Evolutionary conservation across 805 yeast genomes (phyloP), one percentile per base, ranked within the genome.

Genomic region (Torulaspora gathmanii): DNA sequence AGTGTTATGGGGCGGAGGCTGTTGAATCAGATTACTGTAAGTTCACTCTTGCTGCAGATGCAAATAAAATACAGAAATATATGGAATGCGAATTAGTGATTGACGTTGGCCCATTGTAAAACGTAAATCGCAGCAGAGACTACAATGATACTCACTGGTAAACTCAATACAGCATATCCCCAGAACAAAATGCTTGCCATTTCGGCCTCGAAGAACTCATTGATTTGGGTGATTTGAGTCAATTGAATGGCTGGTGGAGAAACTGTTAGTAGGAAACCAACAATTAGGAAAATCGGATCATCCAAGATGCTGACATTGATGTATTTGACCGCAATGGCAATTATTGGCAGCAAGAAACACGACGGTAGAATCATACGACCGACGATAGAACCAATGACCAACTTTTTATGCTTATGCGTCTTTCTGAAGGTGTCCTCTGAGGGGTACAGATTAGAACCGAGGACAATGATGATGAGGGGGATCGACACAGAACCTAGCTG

Each of bases 241-340:
- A 85, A 69, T 64, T 85, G 95, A 53, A 85, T 84, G 4, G 91
- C 93, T 2, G 95, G 93, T 2, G 95, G 93, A 1, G 89, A 78
- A 3, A 83, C 78, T 1, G 90, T 84, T 50, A 85, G 72, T 25
- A 85, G 72, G 57, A 85, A 85, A 9, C 87, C 80, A 34, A 86
- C 90, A 49, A 85, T 79, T 56, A 85, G 69, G 57, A 85, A 85
- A 33, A 85, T 85, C 29, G 95, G 95, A 62, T 85, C 95, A 60
- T 82, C 88, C 62, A 85, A 69, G 28, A 85, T 83, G 42, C 88
- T 80, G 15, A 80, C 73, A 26, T 76, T 75, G 50, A 84, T 67
- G 57, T 74, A 79, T 63, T 80, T 83, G 37, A 82, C 90, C 45
- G 77, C 69, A 2, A 77, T 41, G 2, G 87, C 78, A 52, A 85